phyloP scores from a whole-genome alignment of 1,284 basidiomycete genomes.

The Microbotryum intermedium region DNA sequence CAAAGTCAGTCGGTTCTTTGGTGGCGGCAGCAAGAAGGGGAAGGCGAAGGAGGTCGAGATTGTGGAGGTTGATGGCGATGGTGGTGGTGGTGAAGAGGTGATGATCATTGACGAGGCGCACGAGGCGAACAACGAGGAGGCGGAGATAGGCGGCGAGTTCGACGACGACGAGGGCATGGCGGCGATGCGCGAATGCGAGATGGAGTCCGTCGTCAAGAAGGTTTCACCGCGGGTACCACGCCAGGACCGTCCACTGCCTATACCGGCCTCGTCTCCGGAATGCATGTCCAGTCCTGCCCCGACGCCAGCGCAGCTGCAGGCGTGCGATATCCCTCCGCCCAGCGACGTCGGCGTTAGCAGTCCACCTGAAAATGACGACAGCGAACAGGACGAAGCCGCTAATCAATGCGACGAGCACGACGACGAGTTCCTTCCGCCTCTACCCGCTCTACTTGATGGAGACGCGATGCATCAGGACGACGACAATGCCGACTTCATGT shows the following conservation, averaged over 20 bases:
- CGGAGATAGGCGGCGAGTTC: background rate
- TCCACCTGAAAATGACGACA: background rate
- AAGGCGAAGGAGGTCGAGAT: conserved; percentile 1
- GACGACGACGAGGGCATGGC: conserved; percentile 1
- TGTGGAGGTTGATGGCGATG: background rate
- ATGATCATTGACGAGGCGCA: conserved; percentile 41
- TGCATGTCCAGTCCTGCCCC: conserved; percentile 2
- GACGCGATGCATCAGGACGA: background rate
- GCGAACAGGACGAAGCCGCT: background rate
- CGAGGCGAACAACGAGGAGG: background rate
- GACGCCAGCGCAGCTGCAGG: background rate
- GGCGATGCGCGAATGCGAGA: conserved; percentile 13
- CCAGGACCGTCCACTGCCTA: background rate
- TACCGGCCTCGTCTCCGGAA: background rate
- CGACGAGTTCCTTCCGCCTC: background rate
- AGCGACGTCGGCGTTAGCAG: background rate
- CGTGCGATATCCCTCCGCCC: background rate
- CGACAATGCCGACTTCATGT: background rate
- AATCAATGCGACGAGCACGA: background rate
- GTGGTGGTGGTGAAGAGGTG: background rate
- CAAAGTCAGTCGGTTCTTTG: conserved; percentile 43
- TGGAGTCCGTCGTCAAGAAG: background rate
- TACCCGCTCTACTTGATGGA: background rate
- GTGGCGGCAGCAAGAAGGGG: conserved; percentile 49
- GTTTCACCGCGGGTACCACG: background rate